A percentile compares a stretch with the other conserved stretches of the same genome.
Evolutionary conservation across 1,139 yeast species (phyloP).

Genomic region (Kodamaea derodonti): DNA sequence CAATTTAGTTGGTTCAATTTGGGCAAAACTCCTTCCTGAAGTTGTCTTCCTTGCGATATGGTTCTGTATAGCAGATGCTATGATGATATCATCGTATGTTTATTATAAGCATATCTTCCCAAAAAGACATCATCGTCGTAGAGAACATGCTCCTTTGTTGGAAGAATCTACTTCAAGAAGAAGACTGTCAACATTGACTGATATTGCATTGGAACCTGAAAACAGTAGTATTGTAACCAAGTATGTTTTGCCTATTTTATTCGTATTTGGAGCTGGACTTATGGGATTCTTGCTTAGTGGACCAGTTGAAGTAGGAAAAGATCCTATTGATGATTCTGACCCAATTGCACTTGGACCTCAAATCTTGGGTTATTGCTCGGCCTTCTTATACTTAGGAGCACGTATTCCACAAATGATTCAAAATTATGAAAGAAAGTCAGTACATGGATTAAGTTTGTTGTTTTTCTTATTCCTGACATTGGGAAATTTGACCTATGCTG

Average conservation of each 20-base stretch:
- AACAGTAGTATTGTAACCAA: conserved; percentile 45
- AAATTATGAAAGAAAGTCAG: conserved; percentile 65
- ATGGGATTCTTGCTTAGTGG: conserved; percentile 57
- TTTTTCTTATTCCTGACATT: conserved; percentile 72
- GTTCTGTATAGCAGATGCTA: conserved; percentile 67
- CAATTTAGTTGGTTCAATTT: conserved; percentile 63
- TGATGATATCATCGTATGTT: conserved; percentile 58
- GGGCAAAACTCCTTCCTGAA: conserved; percentile 71
- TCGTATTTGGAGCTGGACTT: conserved; percentile 67
- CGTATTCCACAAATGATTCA: conserved; percentile 77
- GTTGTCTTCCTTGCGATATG: conserved; percentile 68
- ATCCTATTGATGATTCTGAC: conserved; percentile 16
- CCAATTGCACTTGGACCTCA: conserved; percentile 57
- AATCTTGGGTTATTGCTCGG: conserved; percentile 68
- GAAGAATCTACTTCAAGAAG: conserved; percentile 22
- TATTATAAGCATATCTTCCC: conserved; percentile 51
- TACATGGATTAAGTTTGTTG: conserved; percentile 68
- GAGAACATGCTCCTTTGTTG: conserved; percentile 8
- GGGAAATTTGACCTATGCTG: conserved; percentile 76
- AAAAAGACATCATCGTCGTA: conserved; percentile 21
- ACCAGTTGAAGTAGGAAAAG: conserved; percentile 10
- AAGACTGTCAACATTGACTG: conserved; percentile 43
- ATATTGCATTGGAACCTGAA: conserved; percentile 41
- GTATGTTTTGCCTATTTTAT: conserved; percentile 55
- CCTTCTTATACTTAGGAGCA: conserved; percentile 68